These are phyloP conservation scores for Fusarium papillatum DNA, from an alignment of 2,329 filamentous ascomycete genomes.

Conservation along the genomic window DNA sequence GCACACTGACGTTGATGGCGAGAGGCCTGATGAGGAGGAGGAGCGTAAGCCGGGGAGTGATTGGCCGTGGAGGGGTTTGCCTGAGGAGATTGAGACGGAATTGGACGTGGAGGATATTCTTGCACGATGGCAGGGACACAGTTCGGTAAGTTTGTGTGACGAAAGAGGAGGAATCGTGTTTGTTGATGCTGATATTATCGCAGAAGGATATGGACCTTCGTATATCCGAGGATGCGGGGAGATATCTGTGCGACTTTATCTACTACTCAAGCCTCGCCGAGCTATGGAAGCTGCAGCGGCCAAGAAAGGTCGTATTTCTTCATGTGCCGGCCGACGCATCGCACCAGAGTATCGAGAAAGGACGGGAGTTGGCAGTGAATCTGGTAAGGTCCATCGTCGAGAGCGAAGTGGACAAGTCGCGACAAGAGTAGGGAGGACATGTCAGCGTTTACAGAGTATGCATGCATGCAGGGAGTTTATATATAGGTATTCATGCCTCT, in stretches of 20 bases:
- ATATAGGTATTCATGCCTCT: neutral
- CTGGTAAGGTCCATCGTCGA: slow-evolving; percentile 70
- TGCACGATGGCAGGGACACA: slow-evolving; percentile 65
- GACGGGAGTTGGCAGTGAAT: slow-evolving; percentile 65
- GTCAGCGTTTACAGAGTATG: neutral
- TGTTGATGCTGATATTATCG: slow-evolving; percentile 3
- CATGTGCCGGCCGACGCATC: slow-evolving; percentile 77
- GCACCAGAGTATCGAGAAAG: slow-evolving; percentile 60
- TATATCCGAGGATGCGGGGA: slow-evolving; percentile 78
- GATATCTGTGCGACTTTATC: slow-evolving; percentile 84
- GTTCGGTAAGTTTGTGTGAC: slow-evolving; percentile 57
- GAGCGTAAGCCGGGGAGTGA: slow-evolving; percentile 61
- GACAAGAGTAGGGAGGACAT: neutral
- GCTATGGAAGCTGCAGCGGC: slow-evolving; percentile 60
- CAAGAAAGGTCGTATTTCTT: slow-evolving; percentile 73
- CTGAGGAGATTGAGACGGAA: slow-evolving; percentile 68
- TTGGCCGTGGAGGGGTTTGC: slow-evolving; percentile 69
- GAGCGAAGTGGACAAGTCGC: slow-evolving; percentile 54
- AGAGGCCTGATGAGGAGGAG: slow-evolving; percentile 65
- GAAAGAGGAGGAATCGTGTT: neutral
- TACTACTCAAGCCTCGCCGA: slow-evolving; percentile 78
- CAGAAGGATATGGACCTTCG: slow-evolving; percentile 61
- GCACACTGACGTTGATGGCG: slow-evolving; percentile 77
- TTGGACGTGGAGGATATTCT: slow-evolving; percentile 71
- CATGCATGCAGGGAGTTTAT: neutral